These are phyloP conservation scores for Beauveria scarabaeidicola DNA, from an alignment of 2,329 filamentous ascomycete genomes.

Conservation along the genomic window DNA sequence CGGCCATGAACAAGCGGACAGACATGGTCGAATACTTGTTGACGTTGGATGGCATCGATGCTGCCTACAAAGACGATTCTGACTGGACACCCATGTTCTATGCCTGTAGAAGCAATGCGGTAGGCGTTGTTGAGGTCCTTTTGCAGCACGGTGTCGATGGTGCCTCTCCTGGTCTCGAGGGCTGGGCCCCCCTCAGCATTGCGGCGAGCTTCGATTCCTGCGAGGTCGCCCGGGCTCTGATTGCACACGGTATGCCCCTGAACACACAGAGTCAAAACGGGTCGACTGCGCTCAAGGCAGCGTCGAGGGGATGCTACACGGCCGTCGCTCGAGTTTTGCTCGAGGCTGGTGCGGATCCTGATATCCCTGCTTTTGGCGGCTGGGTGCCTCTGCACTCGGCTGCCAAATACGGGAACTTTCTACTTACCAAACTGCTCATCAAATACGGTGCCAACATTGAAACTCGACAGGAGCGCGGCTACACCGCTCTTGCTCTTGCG, in stretches of 20 bases:
- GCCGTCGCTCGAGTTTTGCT: slow-evolving; percentile 11
- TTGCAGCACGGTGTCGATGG: slow-evolving; percentile 6
- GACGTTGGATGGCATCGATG: background rate
- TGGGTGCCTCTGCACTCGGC: slow-evolving; percentile 14
- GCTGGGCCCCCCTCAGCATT: slow-evolving; percentile 13
- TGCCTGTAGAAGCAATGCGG: slow-evolving; percentile 10
- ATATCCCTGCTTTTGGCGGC: slow-evolving; percentile 4
- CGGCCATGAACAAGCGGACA: background rate
- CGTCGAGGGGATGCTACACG: slow-evolving; percentile 8
- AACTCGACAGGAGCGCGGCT: slow-evolving; percentile 10
- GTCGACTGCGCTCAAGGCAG: slow-evolving; percentile 13
- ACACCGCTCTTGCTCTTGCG: slow-evolving; percentile 12
- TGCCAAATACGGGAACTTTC: slow-evolving; percentile 10
- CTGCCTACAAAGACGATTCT: background rate
- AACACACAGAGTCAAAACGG: slow-evolving; percentile 7
- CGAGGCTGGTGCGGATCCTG: slow-evolving; percentile 11
- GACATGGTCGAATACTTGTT: slow-evolving; percentile 7
- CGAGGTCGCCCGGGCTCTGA: slow-evolving; percentile 9
- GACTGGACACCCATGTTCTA: slow-evolving; percentile 12
- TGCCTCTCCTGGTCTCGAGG: slow-evolving; percentile 4
- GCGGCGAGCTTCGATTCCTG: slow-evolving; percentile 12
- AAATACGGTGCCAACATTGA: slow-evolving; percentile 6
- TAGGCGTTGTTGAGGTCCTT: slow-evolving; percentile 9
- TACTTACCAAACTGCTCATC: slow-evolving; percentile 8
- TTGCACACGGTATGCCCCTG: slow-evolving; percentile 7